Evolutionary conservation across 768 basidiomycete species (phyloP).

Genomic region (Lactarius trivialis): DNA sequence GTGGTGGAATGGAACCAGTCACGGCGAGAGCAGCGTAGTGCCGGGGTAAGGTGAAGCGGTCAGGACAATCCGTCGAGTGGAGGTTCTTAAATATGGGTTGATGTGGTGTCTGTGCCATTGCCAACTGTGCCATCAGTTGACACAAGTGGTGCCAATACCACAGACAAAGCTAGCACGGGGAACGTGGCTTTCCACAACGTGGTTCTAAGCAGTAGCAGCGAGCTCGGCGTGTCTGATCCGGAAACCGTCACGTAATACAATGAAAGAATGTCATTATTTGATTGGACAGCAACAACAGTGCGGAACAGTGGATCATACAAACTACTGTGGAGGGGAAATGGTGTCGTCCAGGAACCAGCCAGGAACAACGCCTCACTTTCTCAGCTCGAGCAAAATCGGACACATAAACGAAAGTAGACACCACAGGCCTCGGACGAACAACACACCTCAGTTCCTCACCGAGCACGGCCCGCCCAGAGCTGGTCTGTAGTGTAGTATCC

Average conservation of each 20-base stretch:
- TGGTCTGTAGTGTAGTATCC: slow-evolving; percentile 4
- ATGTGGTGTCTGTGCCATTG: neutral
- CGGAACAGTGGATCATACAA: neutral
- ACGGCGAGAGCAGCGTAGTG: neutral
- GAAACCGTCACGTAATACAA: neutral
- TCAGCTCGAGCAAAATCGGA: neutral
- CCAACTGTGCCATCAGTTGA: neutral
- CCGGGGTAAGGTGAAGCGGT: neutral
- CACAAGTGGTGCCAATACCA: neutral
- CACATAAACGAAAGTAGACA: neutral
- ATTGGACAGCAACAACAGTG: neutral
- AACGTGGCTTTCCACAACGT: neutral
- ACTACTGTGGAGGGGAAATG: neutral
- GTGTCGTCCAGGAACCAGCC: neutral
- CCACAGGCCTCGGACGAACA: too few species aligned
- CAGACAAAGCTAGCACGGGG: neutral
- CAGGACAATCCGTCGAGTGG: neutral
- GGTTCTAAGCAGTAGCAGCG: neutral
- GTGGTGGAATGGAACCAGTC: neutral
- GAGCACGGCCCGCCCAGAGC: neutral
- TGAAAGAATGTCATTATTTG: neutral
- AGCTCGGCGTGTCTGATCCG: neutral
- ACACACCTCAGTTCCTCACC: neutral
- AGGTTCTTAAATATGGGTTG: neutral
- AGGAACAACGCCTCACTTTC: neutral